These are phyloP conservation scores for Ceratocystiopsis minuta DNA, from an alignment of 2,329 filamentous ascomycete species.

Conservation along the genomic window DNA sequence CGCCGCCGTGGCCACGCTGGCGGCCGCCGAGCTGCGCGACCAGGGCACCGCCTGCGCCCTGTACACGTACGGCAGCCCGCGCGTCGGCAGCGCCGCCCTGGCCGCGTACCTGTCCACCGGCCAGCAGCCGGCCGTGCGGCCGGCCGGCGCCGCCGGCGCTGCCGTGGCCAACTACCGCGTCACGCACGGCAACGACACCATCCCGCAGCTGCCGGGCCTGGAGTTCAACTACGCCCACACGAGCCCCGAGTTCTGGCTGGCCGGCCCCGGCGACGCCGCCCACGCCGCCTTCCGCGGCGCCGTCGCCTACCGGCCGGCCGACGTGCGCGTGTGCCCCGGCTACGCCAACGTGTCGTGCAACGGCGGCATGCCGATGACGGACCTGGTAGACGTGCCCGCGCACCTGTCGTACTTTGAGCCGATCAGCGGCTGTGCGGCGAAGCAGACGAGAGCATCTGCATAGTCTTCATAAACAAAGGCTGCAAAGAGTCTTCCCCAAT, in stretches of 20 bases:
- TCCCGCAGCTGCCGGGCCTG: slow-evolving; percentile 47
- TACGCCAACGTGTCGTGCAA: slow-evolving; percentile 31
- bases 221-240: slow-evolving; percentile 45
- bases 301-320: slow-evolving; percentile 18
- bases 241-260: slow-evolving; percentile 52
- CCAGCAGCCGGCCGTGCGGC: slow-evolving; percentile 17
- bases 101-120: slow-evolving; percentile 29
- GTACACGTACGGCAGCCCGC: slow-evolving; percentile 50
- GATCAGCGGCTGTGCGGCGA: slow-evolving; percentile 20
- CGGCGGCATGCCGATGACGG: slow-evolving; percentile 25
- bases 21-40: slow-evolving; percentile 34
- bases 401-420: slow-evolving; percentile 31
- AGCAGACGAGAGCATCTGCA: too few relatives aligned
- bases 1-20: slow-evolving; percentile 44
- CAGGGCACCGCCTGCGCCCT: slow-evolving; percentile 31
- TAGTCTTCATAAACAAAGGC: too few relatives aligned
- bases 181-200: slow-evolving; percentile 49
- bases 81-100: slow-evolving; percentile 40
- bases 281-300: slow-evolving; percentile 6
- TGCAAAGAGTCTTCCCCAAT: too few relatives aligned
- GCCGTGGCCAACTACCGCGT: slow-evolving; percentile 38
- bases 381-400: slow-evolving; percentile 22
- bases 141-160: background rate
- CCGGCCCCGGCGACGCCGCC: slow-evolving; percentile 15
- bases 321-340: slow-evolving; percentile 31